phyloP scores from a whole-genome alignment of 2,329 filamentous ascomycete species.

The Cladosporium phlei region DNA sequence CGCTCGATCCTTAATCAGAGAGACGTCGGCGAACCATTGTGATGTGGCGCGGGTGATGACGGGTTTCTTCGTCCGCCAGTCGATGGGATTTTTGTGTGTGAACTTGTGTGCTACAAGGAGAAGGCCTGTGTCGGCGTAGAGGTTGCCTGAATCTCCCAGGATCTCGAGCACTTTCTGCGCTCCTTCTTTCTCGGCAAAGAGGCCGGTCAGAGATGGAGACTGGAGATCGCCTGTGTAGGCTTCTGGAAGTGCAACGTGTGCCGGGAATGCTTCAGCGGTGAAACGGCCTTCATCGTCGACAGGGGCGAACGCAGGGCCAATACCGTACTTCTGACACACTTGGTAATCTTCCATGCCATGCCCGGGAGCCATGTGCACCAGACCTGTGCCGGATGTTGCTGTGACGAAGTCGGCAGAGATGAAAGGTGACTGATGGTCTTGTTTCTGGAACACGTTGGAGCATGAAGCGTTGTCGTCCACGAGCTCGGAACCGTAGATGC shows the following conservation, averaged over 20 bases:
- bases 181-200: constrained; percentile 67
- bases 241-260: constrained; percentile 36
- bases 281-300: constrained; percentile 79
- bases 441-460: constrained; percentile 30
- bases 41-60: constrained; percentile 88
- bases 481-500: constrained; percentile 62
- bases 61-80: constrained; percentile 93
- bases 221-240: neutral
- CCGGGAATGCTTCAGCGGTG: constrained; percentile 71
- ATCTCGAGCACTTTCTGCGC: constrained; percentile 65
- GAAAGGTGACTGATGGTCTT: constrained; percentile 54
- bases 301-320: constrained; percentile 68
- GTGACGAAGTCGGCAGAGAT: constrained; percentile 87
- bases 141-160: constrained; percentile 46
- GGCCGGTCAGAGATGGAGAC: constrained; percentile 62
- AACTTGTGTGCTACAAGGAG: constrained; percentile 68
- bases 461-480: constrained; percentile 37
- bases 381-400: constrained; percentile 80
- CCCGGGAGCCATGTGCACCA: constrained; percentile 92
- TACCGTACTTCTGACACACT: constrained; percentile 64
- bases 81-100: constrained; percentile 92
- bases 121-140: too few relatives aligned
- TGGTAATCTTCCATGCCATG: constrained; percentile 97
- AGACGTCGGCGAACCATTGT: constrained; percentile 97
- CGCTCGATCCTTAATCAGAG: constrained; percentile 69